Conservation (phyloP, 371 early-diverging fungal genomes). For the Smittium culicis region DNA sequence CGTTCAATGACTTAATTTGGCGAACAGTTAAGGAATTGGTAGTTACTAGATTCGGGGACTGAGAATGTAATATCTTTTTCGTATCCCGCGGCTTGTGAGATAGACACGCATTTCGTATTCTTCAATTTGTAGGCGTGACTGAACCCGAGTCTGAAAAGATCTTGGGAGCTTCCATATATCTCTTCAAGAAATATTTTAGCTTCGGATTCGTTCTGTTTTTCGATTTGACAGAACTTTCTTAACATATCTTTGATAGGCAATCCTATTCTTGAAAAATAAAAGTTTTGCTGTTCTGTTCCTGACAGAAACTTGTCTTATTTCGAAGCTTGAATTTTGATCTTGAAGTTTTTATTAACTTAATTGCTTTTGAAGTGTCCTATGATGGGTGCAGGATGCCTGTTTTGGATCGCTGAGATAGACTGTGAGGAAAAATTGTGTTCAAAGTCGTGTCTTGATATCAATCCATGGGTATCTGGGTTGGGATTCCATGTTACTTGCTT, state of each 20-base stretch:
- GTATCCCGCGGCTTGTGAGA: not conserved
- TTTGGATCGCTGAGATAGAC: not conserved
- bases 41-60: not conserved
- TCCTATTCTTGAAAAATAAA: not conserved
- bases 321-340: not conserved
- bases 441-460: not conserved
- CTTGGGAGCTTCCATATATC: not conserved
- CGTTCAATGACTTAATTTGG: not conserved
- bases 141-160: not conserved
- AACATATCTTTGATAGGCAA: not conserved
- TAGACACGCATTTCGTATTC: not conserved
- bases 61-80: not conserved
- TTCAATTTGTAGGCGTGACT: not conserved
- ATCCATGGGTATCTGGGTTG: not conserved
- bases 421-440: not conserved
- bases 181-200: not conserved
- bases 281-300: not conserved
- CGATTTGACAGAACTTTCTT: not conserved
- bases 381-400: not conserved
- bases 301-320: not conserved
- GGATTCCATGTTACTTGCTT: not conserved
- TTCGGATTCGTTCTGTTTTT: not conserved
- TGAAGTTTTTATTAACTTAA: not conserved
- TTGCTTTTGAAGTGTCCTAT: not conserved
- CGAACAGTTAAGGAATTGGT: not conserved